A percentile compares a stretch with the other conserved stretches of the same genome.
Evolutionary conservation across 441 rosid genomes (phyloP).

Genomic region (Lepidium campestre): DNA sequence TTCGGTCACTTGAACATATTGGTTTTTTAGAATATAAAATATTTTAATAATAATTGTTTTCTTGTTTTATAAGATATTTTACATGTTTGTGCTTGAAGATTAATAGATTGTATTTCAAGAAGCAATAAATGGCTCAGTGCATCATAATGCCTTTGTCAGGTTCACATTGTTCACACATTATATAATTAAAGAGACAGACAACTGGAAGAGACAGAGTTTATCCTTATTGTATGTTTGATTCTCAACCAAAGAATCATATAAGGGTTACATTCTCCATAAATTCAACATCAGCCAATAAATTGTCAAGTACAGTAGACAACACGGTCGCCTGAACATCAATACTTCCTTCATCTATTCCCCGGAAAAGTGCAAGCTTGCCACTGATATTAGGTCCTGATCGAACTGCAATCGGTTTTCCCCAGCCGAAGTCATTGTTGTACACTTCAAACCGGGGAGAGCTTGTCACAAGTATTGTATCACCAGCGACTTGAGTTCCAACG

Average conservation of each 20-base stretch:
- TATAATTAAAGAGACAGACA: too few relatives aligned
- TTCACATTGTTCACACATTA: too few relatives aligned
- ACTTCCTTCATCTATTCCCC: conserved; percentile 33
- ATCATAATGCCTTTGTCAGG: too few relatives aligned
- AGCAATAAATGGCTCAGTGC: too few relatives aligned
- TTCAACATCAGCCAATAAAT: background rate
- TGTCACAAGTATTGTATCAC: background rate
- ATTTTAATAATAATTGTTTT: too few relatives aligned
- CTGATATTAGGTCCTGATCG: conserved; percentile 15
- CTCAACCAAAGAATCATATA: background rate
- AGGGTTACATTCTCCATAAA: background rate
- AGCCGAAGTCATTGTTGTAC: conserved; percentile 42
- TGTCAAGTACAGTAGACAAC: conserved; percentile 6
- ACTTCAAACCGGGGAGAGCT: conserved; percentile 36
- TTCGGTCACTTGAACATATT: too few relatives aligned
- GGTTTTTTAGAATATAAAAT: too few relatives aligned
- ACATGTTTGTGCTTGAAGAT: too few relatives aligned
- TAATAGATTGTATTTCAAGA: too few relatives aligned
- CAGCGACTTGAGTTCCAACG: rapidly evolving
- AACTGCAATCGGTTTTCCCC: conserved; percentile 40
- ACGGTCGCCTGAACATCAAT: conserved; percentile 31
- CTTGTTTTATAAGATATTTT: too few relatives aligned
- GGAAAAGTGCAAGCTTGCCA: conserved; percentile 15
- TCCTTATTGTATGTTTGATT: background rate
- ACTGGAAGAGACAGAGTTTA: too few relatives aligned